phyloP scores from a whole-genome alignment of 1,139 yeast genomes.

The Kodamaea suecica region DNA sequence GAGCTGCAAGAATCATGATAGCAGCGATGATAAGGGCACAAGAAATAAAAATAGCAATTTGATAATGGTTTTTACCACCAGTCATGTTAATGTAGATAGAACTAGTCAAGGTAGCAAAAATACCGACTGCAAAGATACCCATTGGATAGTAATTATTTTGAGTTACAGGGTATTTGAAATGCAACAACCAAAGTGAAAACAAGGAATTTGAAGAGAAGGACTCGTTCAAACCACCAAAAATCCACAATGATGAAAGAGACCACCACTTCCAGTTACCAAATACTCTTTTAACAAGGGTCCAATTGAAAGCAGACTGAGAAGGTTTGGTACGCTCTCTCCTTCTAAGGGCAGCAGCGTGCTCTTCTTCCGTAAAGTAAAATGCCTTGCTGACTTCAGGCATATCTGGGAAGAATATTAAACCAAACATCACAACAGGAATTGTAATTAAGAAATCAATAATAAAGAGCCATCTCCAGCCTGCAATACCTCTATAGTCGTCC shows the following conservation, averaged over 20 bases:
- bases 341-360: slow-evolving; percentile 29
- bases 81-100: slow-evolving; percentile 49
- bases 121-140: slow-evolving; percentile 55
- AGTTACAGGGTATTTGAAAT: slow-evolving; percentile 41
- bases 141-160: slow-evolving; percentile 55
- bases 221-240: slow-evolving; percentile 59
- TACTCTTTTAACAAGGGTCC: slow-evolving; percentile 46
- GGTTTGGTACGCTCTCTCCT: slow-evolving; percentile 29
- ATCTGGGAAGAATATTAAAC: slow-evolving; percentile 57
- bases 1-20: slow-evolving; percentile 35
- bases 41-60: slow-evolving; percentile 44
- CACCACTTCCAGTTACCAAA: slow-evolving; percentile 60
- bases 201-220: slow-evolving; percentile 52
- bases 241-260: slow-evolving; percentile 53
- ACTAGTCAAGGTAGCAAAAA: slow-evolving; percentile 42
- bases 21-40: slow-evolving; percentile 40
- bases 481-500: slow-evolving; percentile 29
- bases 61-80: slow-evolving; percentile 51
- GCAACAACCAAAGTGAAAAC: slow-evolving; percentile 50
- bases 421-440: slow-evolving; percentile 51
- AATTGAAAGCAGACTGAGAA: slow-evolving; percentile 35
- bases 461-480: slow-evolving; percentile 42
- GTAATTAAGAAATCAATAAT: slow-evolving; percentile 36
- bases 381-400: slow-evolving; percentile 47
- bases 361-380: slow-evolving; percentile 34